Evolutionary conservation across 1,139 yeast species (phyloP).

Genomic region (Lodderomyces metapsilosis): DNA sequence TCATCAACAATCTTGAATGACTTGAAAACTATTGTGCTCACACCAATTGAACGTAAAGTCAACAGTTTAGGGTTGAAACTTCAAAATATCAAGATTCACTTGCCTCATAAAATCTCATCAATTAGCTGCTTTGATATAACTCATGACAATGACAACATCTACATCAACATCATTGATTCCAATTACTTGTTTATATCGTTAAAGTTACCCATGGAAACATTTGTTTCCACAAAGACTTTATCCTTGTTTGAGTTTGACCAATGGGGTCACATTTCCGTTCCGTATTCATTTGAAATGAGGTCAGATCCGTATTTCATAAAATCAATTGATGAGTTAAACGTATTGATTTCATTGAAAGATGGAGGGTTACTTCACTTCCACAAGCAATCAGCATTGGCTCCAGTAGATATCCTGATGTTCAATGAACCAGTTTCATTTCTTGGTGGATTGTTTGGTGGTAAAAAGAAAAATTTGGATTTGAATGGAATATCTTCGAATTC

Average conservation of each 20-base stretch:
- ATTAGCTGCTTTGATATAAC: constrained; percentile 22
- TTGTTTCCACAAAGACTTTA: constrained; percentile 23
- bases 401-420: constrained; percentile 52
- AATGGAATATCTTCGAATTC: constrained; percentile 34
- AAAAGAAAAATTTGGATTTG: constrained; percentile 18
- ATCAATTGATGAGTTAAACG: constrained; percentile 40
- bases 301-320: constrained; percentile 54
- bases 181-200: constrained; percentile 35
- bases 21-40: constrained; percentile 26
- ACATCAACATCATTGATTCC: constrained; percentile 29
- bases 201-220: constrained; percentile 29
- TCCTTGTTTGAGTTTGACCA: constrained; percentile 29
- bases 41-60: constrained; percentile 27
- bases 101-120: constrained; percentile 35
- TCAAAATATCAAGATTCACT: constrained; percentile 27
- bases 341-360: constrained; percentile 62
- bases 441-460: constrained; percentile 22
- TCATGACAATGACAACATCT: constrained; percentile 18
- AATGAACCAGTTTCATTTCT: constrained; percentile 50
- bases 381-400: constrained; percentile 33
- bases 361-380: constrained; percentile 64
- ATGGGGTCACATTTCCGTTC: constrained; percentile 68
- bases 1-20: constrained; percentile 31
- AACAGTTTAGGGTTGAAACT: constrained; percentile 25
- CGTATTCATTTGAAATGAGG: constrained; percentile 73